Conservation (phyloP, 257 asterid species). For the Galeopsis tetrahit region DNA sequence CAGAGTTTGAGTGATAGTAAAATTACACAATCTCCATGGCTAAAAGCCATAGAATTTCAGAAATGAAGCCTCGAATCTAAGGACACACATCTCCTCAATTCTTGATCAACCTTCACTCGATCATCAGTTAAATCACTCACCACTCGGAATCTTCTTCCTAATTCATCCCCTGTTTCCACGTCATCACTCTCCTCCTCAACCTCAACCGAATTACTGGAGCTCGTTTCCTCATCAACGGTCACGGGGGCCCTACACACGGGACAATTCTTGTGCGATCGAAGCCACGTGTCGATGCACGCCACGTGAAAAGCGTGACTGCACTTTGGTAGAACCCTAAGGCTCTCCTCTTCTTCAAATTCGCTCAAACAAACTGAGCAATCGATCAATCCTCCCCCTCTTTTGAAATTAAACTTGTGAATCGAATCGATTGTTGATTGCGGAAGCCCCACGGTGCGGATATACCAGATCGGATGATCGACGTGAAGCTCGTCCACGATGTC, state of each 20-base stretch:
- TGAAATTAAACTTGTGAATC: constrained; percentile 44
- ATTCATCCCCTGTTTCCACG: neutral
- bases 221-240: constrained; percentile 11
- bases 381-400: constrained; percentile 36
- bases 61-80: neutral
- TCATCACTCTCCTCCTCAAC: neutral
- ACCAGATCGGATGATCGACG: constrained; percentile 67
- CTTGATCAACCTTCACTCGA: neutral
- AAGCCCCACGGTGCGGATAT: constrained; percentile 62
- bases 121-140: constrained; percentile 5
- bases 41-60: no score
- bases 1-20: no score
- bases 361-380: constrained; percentile 56
- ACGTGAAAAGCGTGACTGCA: constrained; percentile 70
- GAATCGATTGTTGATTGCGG: constrained; percentile 43
- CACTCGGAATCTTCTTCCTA: neutral
- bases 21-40: no score
- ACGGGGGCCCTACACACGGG: constrained; percentile 57
- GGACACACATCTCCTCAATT: constrained; percentile 28
- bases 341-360: constrained; percentile 58
- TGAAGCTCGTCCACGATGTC: constrained; percentile 51
- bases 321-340: constrained; percentile 42
- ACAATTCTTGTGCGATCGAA: constrained; percentile 58
- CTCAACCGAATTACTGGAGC: constrained; percentile 39
- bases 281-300: constrained; percentile 65